These are phyloP conservation scores for Ophiostoma sp. DNA, from an alignment of 2,329 filamentous ascomycete genomes.

Conservation along the genomic window DNA sequence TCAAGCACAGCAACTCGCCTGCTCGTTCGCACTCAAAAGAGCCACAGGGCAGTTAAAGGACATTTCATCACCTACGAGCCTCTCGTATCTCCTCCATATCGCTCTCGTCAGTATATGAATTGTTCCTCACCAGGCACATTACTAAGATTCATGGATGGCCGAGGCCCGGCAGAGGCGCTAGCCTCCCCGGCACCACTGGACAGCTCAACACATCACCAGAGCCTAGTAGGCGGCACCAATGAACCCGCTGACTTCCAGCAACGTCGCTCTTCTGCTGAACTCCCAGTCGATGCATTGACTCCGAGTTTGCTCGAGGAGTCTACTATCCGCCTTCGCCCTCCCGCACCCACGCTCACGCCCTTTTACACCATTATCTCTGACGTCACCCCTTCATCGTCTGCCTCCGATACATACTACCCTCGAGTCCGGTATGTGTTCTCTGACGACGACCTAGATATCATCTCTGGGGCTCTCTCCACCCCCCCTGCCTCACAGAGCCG, in stretches of 20 bases:
- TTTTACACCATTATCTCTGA: slow-evolving; percentile 86
- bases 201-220: neutral
- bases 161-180: neutral
- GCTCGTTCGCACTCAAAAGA: too few relatives aligned
- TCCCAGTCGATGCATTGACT: neutral
- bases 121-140: too few relatives aligned
- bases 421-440: slow-evolving; percentile 87
- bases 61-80: too few relatives aligned
- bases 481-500: too few relatives aligned
- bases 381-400: slow-evolving; percentile 44
- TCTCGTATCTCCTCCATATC: too few relatives aligned
- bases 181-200: neutral
- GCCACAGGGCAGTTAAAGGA: too few relatives aligned
- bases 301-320: slow-evolving; percentile 20
- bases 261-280: neutral
- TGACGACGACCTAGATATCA: slow-evolving; percentile 77
- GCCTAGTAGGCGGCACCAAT: neutral
- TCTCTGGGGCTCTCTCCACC: slow-evolving; percentile 56
- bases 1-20: too few relatives aligned
- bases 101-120: too few relatives aligned
- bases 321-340: slow-evolving; percentile 24
- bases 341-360: slow-evolving; percentile 57
- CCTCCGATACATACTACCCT: slow-evolving; percentile 66
- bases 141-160: neutral
- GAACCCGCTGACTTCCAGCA: neutral